A percentile compares a stretch with the other conserved stretches of the same genome.
Conservation (phyloP, 2,329 filamentous ascomycete species). For the Trichoderma lentiforme region DNA sequence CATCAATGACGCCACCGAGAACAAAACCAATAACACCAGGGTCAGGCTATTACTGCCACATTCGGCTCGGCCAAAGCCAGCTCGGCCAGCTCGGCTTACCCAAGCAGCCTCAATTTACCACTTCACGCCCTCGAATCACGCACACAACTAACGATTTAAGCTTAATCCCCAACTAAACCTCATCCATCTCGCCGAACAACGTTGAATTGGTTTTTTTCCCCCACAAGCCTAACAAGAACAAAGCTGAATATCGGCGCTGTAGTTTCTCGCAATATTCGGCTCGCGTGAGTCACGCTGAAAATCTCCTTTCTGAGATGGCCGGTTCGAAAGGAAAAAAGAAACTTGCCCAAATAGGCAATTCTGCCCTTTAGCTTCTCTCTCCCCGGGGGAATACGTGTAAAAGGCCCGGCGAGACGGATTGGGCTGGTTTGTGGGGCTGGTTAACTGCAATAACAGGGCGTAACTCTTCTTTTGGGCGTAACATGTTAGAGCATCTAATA, state of each 20-base stretch:
- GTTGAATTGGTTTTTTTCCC: not conserved
- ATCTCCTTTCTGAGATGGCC: not conserved
- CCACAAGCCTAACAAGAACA: not conserved
- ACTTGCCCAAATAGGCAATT: not conserved
- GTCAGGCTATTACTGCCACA: not conserved
- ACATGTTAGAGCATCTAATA: not conserved
- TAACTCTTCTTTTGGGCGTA: not conserved
- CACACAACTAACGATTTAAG: not conserved
- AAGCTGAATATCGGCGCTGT: not conserved
- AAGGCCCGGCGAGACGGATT: slow-evolving; percentile 19
- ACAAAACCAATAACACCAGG: not conserved
- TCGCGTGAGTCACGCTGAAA: slow-evolving; percentile 1
- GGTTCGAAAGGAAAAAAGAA: not conserved
- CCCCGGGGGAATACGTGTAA: not conserved
- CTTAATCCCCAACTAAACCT: not conserved
- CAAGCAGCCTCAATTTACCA: not conserved
- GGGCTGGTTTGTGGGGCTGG: not conserved
- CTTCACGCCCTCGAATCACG: not conserved
- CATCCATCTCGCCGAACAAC: not conserved
- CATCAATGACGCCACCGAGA: not conserved
- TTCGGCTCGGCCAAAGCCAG: not conserved
- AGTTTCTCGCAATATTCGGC: not conserved
- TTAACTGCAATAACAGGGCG: not conserved
- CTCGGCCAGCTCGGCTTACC: not conserved
- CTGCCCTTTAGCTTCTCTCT: not conserved